phyloP scores from a whole-genome alignment of 345 rosid genomes.

The Hibiscus mutabilis region DNA sequence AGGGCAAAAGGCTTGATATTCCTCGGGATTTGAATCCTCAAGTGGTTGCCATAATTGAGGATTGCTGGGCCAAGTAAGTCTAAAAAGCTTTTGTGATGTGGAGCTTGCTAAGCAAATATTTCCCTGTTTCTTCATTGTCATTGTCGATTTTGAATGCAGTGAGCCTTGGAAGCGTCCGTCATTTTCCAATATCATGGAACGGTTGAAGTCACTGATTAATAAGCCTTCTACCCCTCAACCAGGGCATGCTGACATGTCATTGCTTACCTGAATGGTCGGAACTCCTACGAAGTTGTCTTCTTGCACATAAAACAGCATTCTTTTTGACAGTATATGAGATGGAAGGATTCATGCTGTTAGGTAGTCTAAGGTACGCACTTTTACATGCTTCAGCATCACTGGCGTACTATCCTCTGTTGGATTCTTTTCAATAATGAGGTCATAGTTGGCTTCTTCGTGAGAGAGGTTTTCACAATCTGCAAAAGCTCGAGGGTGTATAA shows the following conservation, averaged over 20 bases:
- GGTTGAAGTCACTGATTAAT: constrained; percentile 63
- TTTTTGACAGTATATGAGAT: constrained; percentile 18
- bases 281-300: constrained; percentile 19
- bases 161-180: constrained; percentile 99
- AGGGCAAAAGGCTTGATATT: constrained; percentile 83
- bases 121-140: constrained; percentile 3
- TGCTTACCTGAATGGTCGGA: constrained; percentile 26
- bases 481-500: background rate
- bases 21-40: constrained; percentile 75
- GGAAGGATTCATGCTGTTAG: background rate
- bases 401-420: background rate
- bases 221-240: constrained; percentile 53
- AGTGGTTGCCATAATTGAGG: constrained; percentile 75
- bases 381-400: background rate
- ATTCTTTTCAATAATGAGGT: background rate
- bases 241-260: constrained; percentile 43
- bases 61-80: constrained; percentile 89
- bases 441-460: background rate
- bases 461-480: background rate
- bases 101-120: background rate
- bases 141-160: constrained; percentile 31
- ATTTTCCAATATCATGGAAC: constrained; percentile 74
- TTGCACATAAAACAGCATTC: constrained; percentile 65
- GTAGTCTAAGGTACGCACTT: background rate
- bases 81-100: constrained; percentile 1